A percentile compares a stretch with the other conserved stretches of the same genome.
These are phyloP conservation scores for Naegleria lovaniensis DNA, from an alignment of 208 protist genomes.

Conservation along the genomic window DNA sequence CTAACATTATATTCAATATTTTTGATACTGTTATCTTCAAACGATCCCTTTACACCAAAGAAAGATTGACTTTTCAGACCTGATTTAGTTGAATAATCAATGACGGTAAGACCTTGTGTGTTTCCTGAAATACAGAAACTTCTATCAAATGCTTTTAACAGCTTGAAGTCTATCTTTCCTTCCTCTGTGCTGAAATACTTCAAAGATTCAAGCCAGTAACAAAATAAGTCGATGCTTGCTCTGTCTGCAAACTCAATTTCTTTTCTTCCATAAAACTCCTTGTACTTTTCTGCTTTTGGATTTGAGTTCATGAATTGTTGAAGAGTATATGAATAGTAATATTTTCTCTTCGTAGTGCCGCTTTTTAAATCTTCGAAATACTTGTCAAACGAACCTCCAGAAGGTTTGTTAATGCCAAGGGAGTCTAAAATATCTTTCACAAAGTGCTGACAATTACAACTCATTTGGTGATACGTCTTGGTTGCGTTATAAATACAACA, in stretches of 20 bases:
- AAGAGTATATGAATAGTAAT: neutral
- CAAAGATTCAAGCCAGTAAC: neutral
- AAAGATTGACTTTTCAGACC: neutral
- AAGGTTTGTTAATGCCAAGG: neutral
- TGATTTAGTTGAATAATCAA: neutral
- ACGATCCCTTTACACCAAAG: neutral
- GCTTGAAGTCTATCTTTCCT: neutral
- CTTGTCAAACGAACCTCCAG: neutral
- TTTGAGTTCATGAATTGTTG: neutral
- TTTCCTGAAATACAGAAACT: neutral
- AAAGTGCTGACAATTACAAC: slow-evolving; percentile 12
- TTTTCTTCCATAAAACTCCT: neutral
- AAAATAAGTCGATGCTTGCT: neutral
- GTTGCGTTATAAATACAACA: neutral
- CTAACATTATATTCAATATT: neutral
- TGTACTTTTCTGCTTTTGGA: neutral
- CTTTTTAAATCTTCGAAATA: neutral
- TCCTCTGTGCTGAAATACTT: neutral
- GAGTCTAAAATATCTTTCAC: neutral
- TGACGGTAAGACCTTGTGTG: neutral
- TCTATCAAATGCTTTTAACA: slow-evolving; percentile 6
- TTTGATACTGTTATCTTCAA: neutral
- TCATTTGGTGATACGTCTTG: neutral
- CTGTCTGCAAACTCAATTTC: neutral
- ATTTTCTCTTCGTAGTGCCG: neutral